Conservation (phyloP, 257 asterid species). For the Voacanga thouarsii region DNA sequence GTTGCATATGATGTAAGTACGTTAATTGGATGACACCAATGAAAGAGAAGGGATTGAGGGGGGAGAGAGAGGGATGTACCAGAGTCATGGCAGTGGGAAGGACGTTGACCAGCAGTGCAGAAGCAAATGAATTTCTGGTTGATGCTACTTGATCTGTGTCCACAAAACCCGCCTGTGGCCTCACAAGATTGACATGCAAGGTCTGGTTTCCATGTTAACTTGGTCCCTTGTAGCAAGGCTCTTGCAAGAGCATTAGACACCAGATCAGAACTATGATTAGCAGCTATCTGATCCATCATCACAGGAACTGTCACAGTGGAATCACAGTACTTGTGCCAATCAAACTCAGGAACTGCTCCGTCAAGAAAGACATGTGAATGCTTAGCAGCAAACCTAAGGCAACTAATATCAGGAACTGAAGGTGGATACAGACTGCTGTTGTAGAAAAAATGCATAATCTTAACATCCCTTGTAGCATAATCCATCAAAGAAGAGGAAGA, state of each 20-base stretch:
- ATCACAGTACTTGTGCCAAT: conserved; percentile 12
- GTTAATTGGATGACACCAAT: too few species aligned
- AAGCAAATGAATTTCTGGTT: conserved; percentile 12
- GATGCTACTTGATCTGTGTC: background rate
- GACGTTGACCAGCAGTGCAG: conserved; percentile 2
- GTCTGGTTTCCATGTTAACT: conserved; percentile 15
- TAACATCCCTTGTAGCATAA: background rate
- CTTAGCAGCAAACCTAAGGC: conserved; percentile 6
- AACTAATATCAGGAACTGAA: conserved; percentile 10
- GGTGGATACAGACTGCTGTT: conserved; percentile 18
- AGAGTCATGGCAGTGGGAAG: background rate
- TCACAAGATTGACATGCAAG: conserved; percentile 16
- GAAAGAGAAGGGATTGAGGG: too few species aligned
- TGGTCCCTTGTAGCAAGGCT: conserved; percentile 10
- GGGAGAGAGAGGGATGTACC: background rate
- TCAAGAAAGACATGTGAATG: conserved; percentile 7
- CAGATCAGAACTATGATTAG: background rate
- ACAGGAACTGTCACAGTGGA: conserved; percentile 11
- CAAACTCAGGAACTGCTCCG: conserved; percentile 11
- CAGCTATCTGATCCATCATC: background rate
- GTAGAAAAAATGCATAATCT: conserved; percentile 9
- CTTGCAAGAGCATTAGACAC: background rate
- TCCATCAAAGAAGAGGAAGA: background rate
- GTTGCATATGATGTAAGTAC: too few species aligned
- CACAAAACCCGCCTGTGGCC: conserved; percentile 18